A percentile compares a stretch with the other conserved stretches of the same genome.
phyloP scores from a whole-genome alignment of 192 early-diverging fungal genomes.

The Chytriomyces sp. region DNA sequence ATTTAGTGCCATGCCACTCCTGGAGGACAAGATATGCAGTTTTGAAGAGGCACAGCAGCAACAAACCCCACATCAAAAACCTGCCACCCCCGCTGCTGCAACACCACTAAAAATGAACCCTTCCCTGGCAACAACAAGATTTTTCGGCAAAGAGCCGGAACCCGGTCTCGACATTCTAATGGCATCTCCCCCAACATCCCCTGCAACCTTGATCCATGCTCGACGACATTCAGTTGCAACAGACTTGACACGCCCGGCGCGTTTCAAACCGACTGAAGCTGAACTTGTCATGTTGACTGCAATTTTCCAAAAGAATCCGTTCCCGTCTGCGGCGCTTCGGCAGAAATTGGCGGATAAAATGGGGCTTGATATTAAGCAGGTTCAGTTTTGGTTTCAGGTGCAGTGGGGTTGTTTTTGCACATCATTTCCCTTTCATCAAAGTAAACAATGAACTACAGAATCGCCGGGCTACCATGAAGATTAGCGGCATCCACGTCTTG shows the following conservation, averaged over 20 bases:
- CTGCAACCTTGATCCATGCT: background rate
- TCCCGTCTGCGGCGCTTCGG: conserved; percentile 13
- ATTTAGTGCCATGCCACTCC: background rate
- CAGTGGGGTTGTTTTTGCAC: background rate
- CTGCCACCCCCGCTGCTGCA: background rate
- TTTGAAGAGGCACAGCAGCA: too few species aligned
- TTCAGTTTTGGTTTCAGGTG: background rate
- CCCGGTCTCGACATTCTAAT: conserved; percentile 15
- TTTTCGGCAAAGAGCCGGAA: background rate
- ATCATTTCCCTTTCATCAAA: too few species aligned
- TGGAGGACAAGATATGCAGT: background rate
- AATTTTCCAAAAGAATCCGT: conserved; percentile 23
- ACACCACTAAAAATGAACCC: background rate
- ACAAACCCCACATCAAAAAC: background rate
- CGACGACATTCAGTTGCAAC: background rate
- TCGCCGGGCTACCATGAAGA: background rate
- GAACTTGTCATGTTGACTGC: conserved; percentile 20
- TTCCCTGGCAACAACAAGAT: background rate
- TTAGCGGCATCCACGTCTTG: background rate
- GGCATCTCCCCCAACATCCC: background rate
- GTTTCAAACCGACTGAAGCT: conserved; percentile 22
- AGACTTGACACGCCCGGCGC: conserved; percentile 1
- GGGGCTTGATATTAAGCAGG: conserved; percentile 25
- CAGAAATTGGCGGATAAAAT: conserved; percentile 19
- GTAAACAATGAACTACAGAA: background rate